Evolutionary conservation across 495 filamentous ascomycete species (phyloP).

Genomic region (Penicillium nucicola): DNA sequence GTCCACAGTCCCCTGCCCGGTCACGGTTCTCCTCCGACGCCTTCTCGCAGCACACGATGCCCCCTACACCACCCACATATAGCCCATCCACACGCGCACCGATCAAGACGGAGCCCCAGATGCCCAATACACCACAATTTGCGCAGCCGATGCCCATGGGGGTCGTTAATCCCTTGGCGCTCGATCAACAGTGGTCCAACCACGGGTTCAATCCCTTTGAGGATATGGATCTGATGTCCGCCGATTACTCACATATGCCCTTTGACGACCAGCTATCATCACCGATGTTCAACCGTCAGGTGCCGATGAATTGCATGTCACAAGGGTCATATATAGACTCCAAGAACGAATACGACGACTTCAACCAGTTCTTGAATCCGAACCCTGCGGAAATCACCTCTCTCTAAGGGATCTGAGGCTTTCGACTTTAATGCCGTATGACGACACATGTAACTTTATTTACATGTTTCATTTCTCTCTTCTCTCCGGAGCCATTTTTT

Average conservation of each 20-base stretch:
- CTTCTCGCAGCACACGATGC: conserved; percentile 29
- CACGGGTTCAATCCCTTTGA: conserved; percentile 34
- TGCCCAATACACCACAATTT: conserved; percentile 17
- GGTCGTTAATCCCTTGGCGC: conserved; percentile 39
- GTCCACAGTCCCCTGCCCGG: conserved; percentile 42
- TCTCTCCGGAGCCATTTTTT: conserved; percentile 15
- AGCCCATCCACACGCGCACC: conserved; percentile 28
- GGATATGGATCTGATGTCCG: conserved; percentile 40
- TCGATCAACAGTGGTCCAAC: conserved; percentile 32
- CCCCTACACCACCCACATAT: conserved; percentile 37
- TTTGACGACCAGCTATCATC: conserved; percentile 35
- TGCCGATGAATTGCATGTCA: conserved; percentile 39
- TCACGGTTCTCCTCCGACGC: conserved; percentile 36
- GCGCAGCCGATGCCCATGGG: conserved; percentile 29
- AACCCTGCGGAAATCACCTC: conserved; percentile 44
- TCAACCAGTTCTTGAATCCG: conserved; percentile 44
- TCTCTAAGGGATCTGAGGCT: conserved; percentile 27
- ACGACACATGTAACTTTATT: conserved; percentile 32
- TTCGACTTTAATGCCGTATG: conserved; percentile 27
- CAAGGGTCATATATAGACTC: conserved; percentile 25
- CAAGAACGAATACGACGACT: conserved; percentile 39
- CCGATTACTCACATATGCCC: conserved; percentile 31
- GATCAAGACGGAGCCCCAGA: conserved; percentile 32
- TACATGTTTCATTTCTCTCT: conserved; percentile 25
- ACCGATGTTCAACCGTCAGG: conserved; percentile 39